Evolutionary conservation across 768 basidiomycete genomes (phyloP), one percentile per base, ranked within the genome.

Genomic region (Auricularia heimuer): DNA sequence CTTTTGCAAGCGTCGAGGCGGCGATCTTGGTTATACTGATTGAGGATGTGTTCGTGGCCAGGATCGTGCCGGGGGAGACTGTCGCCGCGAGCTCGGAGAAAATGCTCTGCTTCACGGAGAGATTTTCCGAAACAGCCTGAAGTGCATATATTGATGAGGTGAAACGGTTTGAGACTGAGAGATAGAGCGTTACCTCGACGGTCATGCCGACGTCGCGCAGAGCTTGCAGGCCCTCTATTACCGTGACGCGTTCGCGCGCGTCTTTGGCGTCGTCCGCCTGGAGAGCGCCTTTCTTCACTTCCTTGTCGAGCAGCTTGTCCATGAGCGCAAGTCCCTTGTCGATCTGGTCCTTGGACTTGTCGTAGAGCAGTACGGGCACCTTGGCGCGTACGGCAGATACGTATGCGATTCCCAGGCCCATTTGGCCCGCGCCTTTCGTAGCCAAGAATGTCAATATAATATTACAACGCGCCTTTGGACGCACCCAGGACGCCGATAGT

Each of bases 21-120:
- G 95, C 94, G 63, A 98, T 92, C 77, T 95, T 95, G 24, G 94
- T 94, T 56, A 98, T 87, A 68, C 90, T 92, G 68, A 98, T 98
- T 10, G 91, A 93, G 65, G 92, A 94, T 2, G 95, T 98, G 71
- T 98, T 98, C 54, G 87, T 85, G 0, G 94, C 95, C 24, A 98
- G 80, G 62, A 98, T 94, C 7, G 91, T 84, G 37, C 83, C 80
- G 0, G 88, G 85, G 35, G 84, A 80, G 62, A 94, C 74, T 70
- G 88, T 83, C 61, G 81, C 81, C 16, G 88, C 83, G 24, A 98
- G 81, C 2, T 80, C 77, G 4, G 79, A 74, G 75, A 98, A 97
- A 67, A 98, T 85, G 4, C 79, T 75, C 69, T 86, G 81, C 75
- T 98, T 98, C 36, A 97, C 76, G 1, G 82, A 73, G 24, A 95